These are phyloP conservation scores for Eimeria sp. DNA, from an alignment of 169 alveolate species.

Conservation along the genomic window DNA sequence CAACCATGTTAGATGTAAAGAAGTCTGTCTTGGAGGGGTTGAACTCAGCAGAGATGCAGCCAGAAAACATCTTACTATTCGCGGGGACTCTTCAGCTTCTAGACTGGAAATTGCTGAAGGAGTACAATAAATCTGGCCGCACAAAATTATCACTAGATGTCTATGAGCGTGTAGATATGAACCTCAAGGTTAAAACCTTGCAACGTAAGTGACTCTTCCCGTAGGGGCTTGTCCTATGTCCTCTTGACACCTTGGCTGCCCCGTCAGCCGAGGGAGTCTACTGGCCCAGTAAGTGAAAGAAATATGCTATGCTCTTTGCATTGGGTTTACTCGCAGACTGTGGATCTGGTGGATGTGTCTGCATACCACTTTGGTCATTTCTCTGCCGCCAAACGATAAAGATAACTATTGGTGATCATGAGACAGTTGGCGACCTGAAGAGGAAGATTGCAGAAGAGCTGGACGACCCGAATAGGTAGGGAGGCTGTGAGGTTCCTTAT, in stretches of 20 bases:
- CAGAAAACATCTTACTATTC: conserved; percentile 55
- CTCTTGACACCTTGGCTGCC: not conserved
- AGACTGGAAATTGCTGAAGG: conserved; percentile 39
- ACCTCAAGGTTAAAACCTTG: conserved; percentile 69
- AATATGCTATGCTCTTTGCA: not conserved
- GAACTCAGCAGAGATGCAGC: not conserved
- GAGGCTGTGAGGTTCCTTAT: not conserved
- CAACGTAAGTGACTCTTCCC: conserved; percentile 56
- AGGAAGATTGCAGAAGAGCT: conserved; percentile 60
- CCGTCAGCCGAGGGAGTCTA: not conserved
- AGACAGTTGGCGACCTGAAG: conserved; percentile 77
- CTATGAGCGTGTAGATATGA: conserved; percentile 69
- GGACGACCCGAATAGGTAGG: conserved; percentile 75
- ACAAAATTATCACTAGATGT: conserved; percentile 71
- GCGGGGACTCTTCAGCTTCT: conserved; percentile 49
- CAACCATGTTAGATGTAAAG: conserved; percentile 32
- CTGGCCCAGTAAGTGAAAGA: not conserved
- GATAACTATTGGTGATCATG: conserved; percentile 47
- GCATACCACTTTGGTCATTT: conserved; percentile 79
- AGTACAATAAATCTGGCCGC: conserved; percentile 75
- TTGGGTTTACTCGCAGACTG: conserved; percentile 35
- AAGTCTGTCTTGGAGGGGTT: not conserved
- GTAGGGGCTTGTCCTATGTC: not conserved
- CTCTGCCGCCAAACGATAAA: conserved; percentile 76
- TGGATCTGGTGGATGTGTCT: conserved; percentile 78